A percentile compares a stretch with the other conserved stretches of the same genome.
These are phyloP conservation scores for Fonsecaea monophora DNA, from an alignment of 2,329 filamentous ascomycete species.

Conservation along the genomic window DNA sequence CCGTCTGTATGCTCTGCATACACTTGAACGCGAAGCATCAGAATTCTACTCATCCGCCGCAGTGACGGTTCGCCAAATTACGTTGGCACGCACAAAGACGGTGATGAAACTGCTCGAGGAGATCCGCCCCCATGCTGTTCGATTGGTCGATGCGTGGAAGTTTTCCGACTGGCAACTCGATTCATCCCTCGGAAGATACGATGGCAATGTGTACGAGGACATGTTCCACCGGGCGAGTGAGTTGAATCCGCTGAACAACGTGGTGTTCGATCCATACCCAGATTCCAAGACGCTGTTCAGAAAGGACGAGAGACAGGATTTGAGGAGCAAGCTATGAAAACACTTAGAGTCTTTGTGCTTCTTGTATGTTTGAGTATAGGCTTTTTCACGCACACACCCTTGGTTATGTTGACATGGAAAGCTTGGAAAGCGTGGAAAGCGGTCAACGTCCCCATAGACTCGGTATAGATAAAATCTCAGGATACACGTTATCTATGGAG, in stretches of 20 bases:
- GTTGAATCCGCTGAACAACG: slow-evolving; percentile 74
- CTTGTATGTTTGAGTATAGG: background rate
- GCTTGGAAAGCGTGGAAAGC: background rate
- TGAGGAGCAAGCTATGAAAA: slow-evolving; percentile 39
- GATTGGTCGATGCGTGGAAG: slow-evolving; percentile 75
- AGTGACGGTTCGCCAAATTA: slow-evolving; percentile 74
- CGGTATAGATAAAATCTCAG: slow-evolving; percentile 1
- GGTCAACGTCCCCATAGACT: background rate
- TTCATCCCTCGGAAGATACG: slow-evolving; percentile 70
- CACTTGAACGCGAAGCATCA: slow-evolving; percentile 70
- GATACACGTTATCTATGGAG: background rate
- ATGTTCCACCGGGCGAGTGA: slow-evolving; percentile 75
- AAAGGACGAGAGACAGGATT: slow-evolving; percentile 52
- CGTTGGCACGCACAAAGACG: slow-evolving; percentile 69
- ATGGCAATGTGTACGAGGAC: slow-evolving; percentile 79
- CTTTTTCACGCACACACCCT: background rate
- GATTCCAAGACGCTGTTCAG: slow-evolving; percentile 67
- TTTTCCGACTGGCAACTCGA: slow-evolving; percentile 82
- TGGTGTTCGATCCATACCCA: slow-evolving; percentile 76
- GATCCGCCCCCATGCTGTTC: slow-evolving; percentile 74
- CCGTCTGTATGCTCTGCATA: slow-evolving; percentile 69
- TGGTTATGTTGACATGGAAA: background rate
- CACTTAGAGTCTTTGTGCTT: background rate
- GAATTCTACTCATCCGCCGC: slow-evolving; percentile 76
- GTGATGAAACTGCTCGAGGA: slow-evolving; percentile 74